phyloP scores from a whole-genome alignment of 768 basidiomycete species.

The Naganishia kalamii region DNA sequence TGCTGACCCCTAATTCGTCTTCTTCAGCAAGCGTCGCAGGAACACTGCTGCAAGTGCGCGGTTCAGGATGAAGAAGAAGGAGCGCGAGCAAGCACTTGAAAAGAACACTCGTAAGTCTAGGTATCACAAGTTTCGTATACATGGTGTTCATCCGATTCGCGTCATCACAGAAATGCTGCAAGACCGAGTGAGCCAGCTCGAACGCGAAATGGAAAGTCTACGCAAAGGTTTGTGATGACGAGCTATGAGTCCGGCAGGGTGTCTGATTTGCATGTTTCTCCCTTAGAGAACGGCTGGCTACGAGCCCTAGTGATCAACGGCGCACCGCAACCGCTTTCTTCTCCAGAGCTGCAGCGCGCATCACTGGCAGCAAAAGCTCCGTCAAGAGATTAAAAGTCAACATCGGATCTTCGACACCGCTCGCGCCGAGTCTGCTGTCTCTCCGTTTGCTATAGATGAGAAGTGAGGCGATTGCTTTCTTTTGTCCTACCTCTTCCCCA shows the following conservation, averaged over 20 bases:
- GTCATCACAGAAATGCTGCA: constrained; percentile 11
- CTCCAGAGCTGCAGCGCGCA: constrained; percentile 11
- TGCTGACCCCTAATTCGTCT: constrained; percentile 1
- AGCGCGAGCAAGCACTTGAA: constrained; percentile 43
- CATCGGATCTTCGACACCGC: background rate
- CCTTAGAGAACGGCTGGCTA: constrained; percentile 24
- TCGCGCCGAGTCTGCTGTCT: background rate
- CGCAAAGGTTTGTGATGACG: constrained; percentile 18
- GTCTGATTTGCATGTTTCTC: background rate
- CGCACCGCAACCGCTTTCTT: constrained; percentile 24
- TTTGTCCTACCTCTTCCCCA: background rate
- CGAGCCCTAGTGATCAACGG: constrained; percentile 24
- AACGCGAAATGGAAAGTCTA: constrained; percentile 21
- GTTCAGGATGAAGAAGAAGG: constrained; percentile 47
- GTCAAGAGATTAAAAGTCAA: background rate
- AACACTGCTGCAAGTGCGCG: constrained; percentile 45
- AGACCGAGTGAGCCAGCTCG: constrained; percentile 16
- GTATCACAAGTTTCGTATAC: no score
- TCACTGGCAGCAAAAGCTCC: background rate
- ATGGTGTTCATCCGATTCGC: background rate
- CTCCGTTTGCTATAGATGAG: constrained; percentile 2
- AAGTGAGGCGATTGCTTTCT: constrained; percentile 3
- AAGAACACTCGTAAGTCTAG: constrained; percentile 15
- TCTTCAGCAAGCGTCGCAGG: constrained; percentile 34
- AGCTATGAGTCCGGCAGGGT: background rate